Conservation (phyloP, 169 alveolate species). For the Plasmodium inui region DNA sequence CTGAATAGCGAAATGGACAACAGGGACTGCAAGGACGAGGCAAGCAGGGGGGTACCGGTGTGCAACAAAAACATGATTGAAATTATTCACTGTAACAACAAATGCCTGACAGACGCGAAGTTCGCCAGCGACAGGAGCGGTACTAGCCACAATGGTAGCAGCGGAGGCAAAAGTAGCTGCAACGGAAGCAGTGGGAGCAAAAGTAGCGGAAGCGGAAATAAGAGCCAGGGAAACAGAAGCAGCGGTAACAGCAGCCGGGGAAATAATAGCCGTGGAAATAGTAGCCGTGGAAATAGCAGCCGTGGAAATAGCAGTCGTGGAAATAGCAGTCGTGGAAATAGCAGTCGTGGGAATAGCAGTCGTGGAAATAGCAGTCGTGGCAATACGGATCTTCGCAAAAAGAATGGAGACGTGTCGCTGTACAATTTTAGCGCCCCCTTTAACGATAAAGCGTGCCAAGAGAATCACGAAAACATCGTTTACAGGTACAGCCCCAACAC, state of each 20-base stretch:
- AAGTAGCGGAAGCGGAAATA: neutral
- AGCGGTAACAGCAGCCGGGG: neutral
- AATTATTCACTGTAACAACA: conserved; percentile 8
- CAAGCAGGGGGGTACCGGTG: neutral
- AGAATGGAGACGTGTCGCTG: conserved; percentile 22
- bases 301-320: neutral
- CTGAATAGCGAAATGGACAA: conserved; percentile 28
- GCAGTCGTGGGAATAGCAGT: no score
- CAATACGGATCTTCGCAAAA: neutral
- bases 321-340: neutral
- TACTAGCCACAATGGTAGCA: neutral
- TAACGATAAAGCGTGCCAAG: conserved; percentile 1
- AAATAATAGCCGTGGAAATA: neutral
- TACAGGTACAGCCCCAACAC: conserved; percentile 18
- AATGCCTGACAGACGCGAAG: conserved; percentile 12
- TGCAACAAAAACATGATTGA: conserved; percentile 27
- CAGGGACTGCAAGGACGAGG: neutral
- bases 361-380: neutral
- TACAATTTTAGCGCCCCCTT: conserved; percentile 17
- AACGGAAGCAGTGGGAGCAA: neutral
- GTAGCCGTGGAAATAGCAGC: no score
- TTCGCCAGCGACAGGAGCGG: neutral
- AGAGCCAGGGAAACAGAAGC: neutral
- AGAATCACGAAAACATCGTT: conserved; percentile 25
- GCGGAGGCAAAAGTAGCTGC: neutral